These are phyloP conservation scores for Musa acuminata DNA, from an alignment of 176 grass and related monocot species.

Conservation along the genomic window DNA sequence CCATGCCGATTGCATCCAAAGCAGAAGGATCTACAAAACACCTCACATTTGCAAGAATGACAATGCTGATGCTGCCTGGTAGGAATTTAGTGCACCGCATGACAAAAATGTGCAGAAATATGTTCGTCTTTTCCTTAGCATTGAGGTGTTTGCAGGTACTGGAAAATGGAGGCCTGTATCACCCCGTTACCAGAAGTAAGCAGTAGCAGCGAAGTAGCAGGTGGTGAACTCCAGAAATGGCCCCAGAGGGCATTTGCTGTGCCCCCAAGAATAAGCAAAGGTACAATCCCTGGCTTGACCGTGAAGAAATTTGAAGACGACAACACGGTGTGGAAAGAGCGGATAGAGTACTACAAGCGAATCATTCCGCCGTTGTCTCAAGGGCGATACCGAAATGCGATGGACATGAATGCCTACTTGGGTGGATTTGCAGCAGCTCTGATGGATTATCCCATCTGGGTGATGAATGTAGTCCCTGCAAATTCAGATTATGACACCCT, in stretches of 20 bases:
- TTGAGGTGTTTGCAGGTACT: slow-evolving; percentile 6
- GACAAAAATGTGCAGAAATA: no score
- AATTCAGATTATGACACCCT: slow-evolving; percentile 5
- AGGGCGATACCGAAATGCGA: slow-evolving; percentile 4
- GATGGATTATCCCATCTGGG: slow-evolving; percentile 4
- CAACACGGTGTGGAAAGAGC: slow-evolving; percentile 1
- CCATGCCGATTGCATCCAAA: slow-evolving; percentile 5
- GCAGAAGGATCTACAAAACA: slow-evolving; percentile 5
- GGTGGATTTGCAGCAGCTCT: slow-evolving; percentile 11
- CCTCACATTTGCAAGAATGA: slow-evolving; percentile 14
- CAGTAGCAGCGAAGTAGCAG: not conserved
- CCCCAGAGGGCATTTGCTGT: slow-evolving; percentile 10
- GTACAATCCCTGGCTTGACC: not conserved
- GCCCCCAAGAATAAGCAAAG: slow-evolving; percentile 4
- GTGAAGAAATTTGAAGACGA: slow-evolving; percentile 8
- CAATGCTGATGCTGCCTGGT: slow-evolving; percentile 15
- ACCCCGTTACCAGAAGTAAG: slow-evolving; percentile 9
- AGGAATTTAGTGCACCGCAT: not conserved
- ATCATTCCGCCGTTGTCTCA: slow-evolving; percentile 5
- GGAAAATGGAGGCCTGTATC: slow-evolving; percentile 6
- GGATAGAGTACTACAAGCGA: not conserved
- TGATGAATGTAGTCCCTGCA: slow-evolving; percentile 8
- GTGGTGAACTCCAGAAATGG: slow-evolving; percentile 10
- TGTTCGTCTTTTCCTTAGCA: no score
- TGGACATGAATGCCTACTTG: slow-evolving; percentile 19